Conservation (phyloP, 352 stramenopile genomes). For the Globisporangium rhizosaccharum region DNA sequence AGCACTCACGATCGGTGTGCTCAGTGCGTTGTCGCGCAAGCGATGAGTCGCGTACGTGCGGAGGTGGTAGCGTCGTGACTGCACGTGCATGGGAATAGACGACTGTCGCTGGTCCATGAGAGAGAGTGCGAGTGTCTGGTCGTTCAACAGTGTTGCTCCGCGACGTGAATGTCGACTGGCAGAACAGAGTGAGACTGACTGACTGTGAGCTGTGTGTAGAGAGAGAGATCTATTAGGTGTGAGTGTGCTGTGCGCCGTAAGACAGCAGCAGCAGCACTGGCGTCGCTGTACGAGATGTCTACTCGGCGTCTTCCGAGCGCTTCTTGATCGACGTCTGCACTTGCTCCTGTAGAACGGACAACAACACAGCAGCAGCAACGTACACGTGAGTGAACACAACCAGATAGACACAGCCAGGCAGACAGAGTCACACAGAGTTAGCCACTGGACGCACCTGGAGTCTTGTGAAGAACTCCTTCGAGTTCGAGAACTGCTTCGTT, state of each 20-base stretch:
- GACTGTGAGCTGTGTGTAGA: no score
- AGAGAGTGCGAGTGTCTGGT: no score
- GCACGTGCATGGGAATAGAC: no score
- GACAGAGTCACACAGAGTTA: not conserved
- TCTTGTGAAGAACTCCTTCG: slow-evolving; percentile 82
- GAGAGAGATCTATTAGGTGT: no score
- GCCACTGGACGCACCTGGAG: slow-evolving; percentile 36
- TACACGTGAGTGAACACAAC: not conserved
- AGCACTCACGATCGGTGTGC: slow-evolving; percentile 4
- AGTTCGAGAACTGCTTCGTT: slow-evolving; percentile 83
- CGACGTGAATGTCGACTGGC: no score
- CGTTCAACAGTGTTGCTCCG: no score
- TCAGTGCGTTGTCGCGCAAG: slow-evolving; percentile 8
- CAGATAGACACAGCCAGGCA: not conserved
- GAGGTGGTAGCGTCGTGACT: no score
- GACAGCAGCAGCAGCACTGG: not conserved
- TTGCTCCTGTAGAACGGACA: not conserved
- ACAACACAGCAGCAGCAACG: not conserved
- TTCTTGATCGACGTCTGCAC: slow-evolving; percentile 1
- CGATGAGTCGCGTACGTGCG: not conserved
- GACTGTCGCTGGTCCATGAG: no score
- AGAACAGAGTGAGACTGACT: no score
- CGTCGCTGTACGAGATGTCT: not conserved
- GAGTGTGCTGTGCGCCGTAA: no score
- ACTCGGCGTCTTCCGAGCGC: not conserved